A percentile compares a stretch with the other conserved stretches of the same genome.
These are phyloP conservation scores for Fallopia convolvulus DNA, from an alignment of 148 eudicot genomes.

Conservation along the genomic window DNA sequence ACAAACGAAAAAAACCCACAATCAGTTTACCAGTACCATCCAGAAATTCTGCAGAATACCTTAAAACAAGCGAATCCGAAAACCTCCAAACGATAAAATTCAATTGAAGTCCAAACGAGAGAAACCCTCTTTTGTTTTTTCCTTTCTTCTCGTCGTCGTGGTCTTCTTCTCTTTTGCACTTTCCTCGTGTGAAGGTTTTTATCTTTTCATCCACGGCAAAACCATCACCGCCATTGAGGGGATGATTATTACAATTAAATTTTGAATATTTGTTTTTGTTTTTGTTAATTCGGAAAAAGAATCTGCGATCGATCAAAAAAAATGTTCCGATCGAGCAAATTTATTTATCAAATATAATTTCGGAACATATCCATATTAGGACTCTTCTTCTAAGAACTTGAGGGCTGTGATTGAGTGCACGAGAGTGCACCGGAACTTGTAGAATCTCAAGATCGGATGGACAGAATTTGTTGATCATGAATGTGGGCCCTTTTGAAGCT, in stretches of 20 bases:
- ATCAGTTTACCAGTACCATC: background rate
- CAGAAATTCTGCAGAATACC: background rate
- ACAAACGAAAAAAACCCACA: background rate
- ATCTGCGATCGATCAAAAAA: background rate
- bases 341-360: too few species aligned
- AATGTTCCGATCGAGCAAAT: background rate
- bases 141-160: background rate
- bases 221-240: background rate
- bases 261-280: background rate
- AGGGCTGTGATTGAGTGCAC: background rate
- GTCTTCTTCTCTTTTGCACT: background rate
- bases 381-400: background rate
- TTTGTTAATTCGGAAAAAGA: background rate
- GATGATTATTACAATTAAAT: background rate
- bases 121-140: background rate
- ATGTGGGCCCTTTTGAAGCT: background rate
- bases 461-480: background rate
- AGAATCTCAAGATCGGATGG: background rate
- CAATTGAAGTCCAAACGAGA: background rate
- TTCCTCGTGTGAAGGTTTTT: background rate
- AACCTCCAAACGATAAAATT: background rate
- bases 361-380: background rate
- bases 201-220: background rate
- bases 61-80: constrained; percentile 6
- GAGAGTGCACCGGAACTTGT: background rate